These are phyloP conservation scores for Trichoderma atroviride DNA, from an alignment of 2,329 filamentous ascomycete genomes.

Conservation along the genomic window DNA sequence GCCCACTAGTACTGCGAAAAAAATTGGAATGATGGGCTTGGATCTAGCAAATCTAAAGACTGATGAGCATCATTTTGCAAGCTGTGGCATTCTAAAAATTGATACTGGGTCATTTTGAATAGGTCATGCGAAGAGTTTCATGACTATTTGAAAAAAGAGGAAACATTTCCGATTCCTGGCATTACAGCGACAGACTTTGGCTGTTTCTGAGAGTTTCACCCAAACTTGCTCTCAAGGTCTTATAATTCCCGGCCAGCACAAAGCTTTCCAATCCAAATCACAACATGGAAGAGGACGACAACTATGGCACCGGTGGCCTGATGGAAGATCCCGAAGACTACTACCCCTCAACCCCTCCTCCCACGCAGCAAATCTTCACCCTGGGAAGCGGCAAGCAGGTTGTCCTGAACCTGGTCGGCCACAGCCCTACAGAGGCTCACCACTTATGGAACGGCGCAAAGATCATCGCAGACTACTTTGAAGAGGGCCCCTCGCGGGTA, in stretches of 20 bases:
- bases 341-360: conserved; percentile 75
- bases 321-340: conserved; percentile 83
- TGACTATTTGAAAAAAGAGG: neutral
- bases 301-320: conserved; percentile 52
- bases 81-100: neutral
- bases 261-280: neutral
- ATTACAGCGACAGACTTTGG: neutral
- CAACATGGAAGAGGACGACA: conserved; percentile 41
- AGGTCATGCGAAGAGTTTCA: neutral
- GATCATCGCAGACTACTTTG: conserved; percentile 76
- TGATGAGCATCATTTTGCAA: neutral
- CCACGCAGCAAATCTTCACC: conserved; percentile 72
- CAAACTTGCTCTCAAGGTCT: neutral
- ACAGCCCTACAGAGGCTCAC: conserved; percentile 88
- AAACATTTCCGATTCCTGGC: neutral
- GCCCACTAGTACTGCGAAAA: conserved; percentile 23
- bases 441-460: conserved; percentile 89
- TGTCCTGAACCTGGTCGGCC: conserved; percentile 78
- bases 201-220: neutral
- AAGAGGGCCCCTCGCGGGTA: conserved; percentile 68
- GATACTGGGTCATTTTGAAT: neutral
- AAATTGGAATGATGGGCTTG: conserved; percentile 16
- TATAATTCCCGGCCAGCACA: neutral
- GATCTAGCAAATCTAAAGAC: neutral
- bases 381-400: conserved; percentile 67